phyloP scores from a whole-genome alignment of 176 grass and related monocot genomes.

The Urochloa ruziziensis region DNA sequence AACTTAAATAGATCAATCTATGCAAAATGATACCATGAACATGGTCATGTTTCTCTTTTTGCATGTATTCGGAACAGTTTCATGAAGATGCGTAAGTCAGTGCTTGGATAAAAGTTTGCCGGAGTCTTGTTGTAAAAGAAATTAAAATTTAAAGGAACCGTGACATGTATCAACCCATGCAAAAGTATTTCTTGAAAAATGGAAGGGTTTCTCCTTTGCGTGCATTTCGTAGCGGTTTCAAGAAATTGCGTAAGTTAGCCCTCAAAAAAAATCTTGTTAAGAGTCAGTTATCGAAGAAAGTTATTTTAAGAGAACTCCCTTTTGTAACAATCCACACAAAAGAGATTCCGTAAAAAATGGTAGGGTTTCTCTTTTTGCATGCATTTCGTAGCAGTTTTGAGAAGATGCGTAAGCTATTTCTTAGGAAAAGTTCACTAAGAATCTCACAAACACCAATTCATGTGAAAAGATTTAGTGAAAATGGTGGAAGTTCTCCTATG shows the following conservation, averaged over 20 bases:
- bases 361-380: not conserved
- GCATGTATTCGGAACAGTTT: not conserved
- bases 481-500: not conserved
- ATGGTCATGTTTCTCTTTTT: not conserved
- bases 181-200: not conserved
- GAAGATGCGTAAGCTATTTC: not conserved
- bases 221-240: not conserved
- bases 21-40: too few species aligned
- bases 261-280: not conserved
- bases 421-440: not conserved
- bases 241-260: not conserved
- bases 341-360: not conserved
- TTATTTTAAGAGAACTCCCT: not conserved
- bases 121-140: not conserved
- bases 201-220: not conserved
- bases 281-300: too few species aligned
- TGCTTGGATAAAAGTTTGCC: not conserved
- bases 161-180: not conserved
- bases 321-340: not conserved
- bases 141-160: too few species aligned
- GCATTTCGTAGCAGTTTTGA: not conserved
- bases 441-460: not conserved
- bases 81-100: not conserved
- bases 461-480: not conserved
- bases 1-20: too few species aligned